Conservation (phyloP, 768 basidiomycete species). For the Cantharellus cinnabarinus region DNA sequence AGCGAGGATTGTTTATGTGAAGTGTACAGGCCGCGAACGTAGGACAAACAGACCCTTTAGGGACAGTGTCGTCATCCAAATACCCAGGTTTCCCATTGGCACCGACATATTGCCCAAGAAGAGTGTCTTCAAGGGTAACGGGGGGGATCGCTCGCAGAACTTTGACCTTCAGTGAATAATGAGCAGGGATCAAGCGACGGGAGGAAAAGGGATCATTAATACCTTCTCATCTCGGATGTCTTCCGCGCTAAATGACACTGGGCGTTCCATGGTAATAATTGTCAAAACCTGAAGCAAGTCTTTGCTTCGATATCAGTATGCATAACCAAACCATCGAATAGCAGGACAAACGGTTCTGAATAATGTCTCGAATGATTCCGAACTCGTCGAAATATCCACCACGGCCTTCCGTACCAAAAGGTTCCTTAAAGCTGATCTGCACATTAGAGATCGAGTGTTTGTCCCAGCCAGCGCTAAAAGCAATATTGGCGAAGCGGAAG, state of each 20-base stretch:
- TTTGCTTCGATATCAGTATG: conserved; percentile 19
- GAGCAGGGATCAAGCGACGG: neutral
- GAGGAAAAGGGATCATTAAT: neutral
- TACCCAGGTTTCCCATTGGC: conserved; percentile 96
- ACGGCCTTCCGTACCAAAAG: conserved; percentile 97
- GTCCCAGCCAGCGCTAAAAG: conserved; percentile 79
- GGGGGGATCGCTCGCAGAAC: conserved; percentile 81
- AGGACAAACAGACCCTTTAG: conserved; percentile 77
- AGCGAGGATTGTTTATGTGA: conserved; percentile 85
- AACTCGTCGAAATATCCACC: conserved; percentile 99
- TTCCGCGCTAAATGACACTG: conserved; percentile 90
- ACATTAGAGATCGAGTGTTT: conserved; percentile 92
- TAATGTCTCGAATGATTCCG: conserved; percentile 92
- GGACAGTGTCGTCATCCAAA: conserved; percentile 89
- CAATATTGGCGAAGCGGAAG: conserved; percentile 85
- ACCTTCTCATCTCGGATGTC: conserved; percentile 99
- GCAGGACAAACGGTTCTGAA: conserved; percentile 79
- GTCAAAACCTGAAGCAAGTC: conserved; percentile 90
- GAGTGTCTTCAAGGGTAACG: conserved; percentile 51
- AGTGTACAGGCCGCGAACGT: conserved; percentile 84
- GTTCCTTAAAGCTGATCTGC: conserved; percentile 99
- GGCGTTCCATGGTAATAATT: conserved; percentile 92
- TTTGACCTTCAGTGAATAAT: conserved; percentile 48
- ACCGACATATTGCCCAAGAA: conserved; percentile 84
- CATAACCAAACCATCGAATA: neutral